Base-by-base conservation (phyloP, 164 flowering plant species). In the Pachysandra terminalis region DNA sequence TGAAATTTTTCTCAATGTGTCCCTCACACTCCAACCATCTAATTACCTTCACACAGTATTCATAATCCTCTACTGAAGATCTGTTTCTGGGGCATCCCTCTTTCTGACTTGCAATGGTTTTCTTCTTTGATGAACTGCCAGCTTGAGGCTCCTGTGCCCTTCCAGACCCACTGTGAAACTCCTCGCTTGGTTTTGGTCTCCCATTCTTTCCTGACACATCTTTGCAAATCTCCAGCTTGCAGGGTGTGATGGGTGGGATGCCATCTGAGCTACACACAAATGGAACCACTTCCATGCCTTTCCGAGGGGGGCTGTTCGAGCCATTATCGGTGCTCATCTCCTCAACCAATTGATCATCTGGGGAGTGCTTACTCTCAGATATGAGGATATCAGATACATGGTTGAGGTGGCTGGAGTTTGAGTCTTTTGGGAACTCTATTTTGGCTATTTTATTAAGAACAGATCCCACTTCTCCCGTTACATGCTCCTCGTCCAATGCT, bases 1-100 rank as follows among this genome's bases (percentile, higher is more conserved):
- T 75, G 67, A 96, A 96, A 69, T 78, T 79, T 72, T 79, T 84
- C 67, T 84, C 91, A 0, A 96, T 73, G 51, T 89, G 87, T 13
- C 99, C 98, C 28, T 91, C 87, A 53, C 93, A 88, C 59, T 96
- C 99, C 71, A 96, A 66, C 81, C 86, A 75, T 76, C 96, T 79
- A 59, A 96, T 79, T 52, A 84, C 80, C 78, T 88, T 89, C 74
- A 96, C 99, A 61, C 81, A 88, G 52, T 84, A 81, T 78, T 88
- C 99, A 17, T 88, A 91, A 65, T 86, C 97, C 63, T 74, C 41
- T 35, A 83, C 84, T 22, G 80, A 70, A 55, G 68, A 63, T 19
- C 75, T 79, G 54, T 80, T 85, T 16, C 51, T 69, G 0, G 60
- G 63, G 52, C 68, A 71, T 17, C 74, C 81, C 41, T 76, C 82